phyloP scores from a whole-genome alignment of 1,284 basidiomycete species.

The Inonotus obliquus region DNA sequence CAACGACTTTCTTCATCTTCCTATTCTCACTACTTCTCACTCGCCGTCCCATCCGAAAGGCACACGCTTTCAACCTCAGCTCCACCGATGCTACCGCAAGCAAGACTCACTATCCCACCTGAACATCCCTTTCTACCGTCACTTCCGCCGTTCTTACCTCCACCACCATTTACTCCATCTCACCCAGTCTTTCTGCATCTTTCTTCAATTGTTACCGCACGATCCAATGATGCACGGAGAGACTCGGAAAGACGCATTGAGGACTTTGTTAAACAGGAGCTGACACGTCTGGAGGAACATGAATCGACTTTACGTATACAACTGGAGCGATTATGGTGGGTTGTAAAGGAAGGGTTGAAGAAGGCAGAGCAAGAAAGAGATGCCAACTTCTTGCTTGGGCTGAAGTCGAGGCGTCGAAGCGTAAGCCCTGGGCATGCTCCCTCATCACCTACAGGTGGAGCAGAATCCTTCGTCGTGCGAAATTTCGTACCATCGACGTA shows the following conservation, averaged over 20 bases:
- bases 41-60: conserved; percentile 42
- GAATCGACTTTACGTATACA: conserved; percentile 53
- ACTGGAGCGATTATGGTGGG: conserved; percentile 60
- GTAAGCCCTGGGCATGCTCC: conserved; percentile 1
- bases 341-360: conserved; percentile 48
- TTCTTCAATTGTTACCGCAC: conserved; percentile 48
- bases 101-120: conserved; percentile 14
- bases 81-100: conserved; percentile 22
- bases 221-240: conserved; percentile 51
- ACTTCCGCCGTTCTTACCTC: conserved; percentile 64
- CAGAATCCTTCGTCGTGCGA: conserved; percentile 29
- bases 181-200: conserved; percentile 68
- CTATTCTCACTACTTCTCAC: conserved; percentile 49
- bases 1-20: conserved; percentile 40
- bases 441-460: neutral
- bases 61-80: conserved; percentile 27
- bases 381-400: conserved; percentile 3
- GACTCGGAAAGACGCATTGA: conserved; percentile 56
- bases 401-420: conserved; percentile 9
- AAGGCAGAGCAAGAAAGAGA: conserved; percentile 41
- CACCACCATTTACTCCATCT: conserved; percentile 70
- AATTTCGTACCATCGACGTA: conserved; percentile 51
- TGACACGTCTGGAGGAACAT: conserved; percentile 48
- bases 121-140: conserved; percentile 48
- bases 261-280: conserved; percentile 50